Percentiles rank a stretch among this genome's conserved stretches.
phyloP scores from a whole-genome alignment of 108 stramenopile species.

The Craspedostauros australis region DNA sequence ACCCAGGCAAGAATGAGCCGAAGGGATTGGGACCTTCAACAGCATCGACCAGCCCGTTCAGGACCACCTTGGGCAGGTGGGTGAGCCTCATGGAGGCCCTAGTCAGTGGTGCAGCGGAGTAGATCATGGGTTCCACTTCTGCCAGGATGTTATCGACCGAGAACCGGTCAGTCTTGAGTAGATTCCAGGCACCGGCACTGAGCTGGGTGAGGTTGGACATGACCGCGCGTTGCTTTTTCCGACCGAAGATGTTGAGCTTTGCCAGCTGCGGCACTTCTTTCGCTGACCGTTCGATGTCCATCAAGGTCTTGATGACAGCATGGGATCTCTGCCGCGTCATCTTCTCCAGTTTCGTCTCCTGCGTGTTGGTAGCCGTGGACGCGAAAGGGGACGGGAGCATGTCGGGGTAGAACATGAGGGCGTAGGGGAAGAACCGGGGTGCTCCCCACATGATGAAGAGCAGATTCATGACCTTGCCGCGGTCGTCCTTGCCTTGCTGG shows the following conservation, averaged over 20 bases:
- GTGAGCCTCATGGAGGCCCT: background rate
- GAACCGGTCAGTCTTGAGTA: no score
- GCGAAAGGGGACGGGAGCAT: conserved; percentile 72
- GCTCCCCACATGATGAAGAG: conserved; percentile 49
- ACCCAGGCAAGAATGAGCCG: conserved; percentile 45
- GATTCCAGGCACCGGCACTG: no score
- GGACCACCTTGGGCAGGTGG: conserved; percentile 51
- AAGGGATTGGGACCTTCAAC: conserved; percentile 42
- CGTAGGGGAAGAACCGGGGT: conserved; percentile 70
- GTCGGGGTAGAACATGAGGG: conserved; percentile 71
- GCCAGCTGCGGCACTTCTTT: conserved; percentile 47
- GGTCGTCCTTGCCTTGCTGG: conserved; percentile 64
- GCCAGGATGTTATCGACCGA: no score
- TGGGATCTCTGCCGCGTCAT: conserved; percentile 57
- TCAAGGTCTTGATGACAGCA: conserved; percentile 56
- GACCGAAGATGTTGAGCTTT: conserved; percentile 80
- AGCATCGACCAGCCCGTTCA: conserved; percentile 46
- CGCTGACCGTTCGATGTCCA: conserved; percentile 58
- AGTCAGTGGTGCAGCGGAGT: background rate
- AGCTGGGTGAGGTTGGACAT: background rate
- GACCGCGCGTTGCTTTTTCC: conserved; percentile 26
- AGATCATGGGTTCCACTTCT: no score
- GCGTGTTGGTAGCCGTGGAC: conserved; percentile 1
- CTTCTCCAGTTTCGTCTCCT: conserved; percentile 34
- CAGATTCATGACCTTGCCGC: conserved; percentile 62